A percentile compares a stretch with the other conserved stretches of the same genome.
Conservation (phyloP, 2,329 filamentous ascomycete species). For the Claviceps sp. region DNA sequence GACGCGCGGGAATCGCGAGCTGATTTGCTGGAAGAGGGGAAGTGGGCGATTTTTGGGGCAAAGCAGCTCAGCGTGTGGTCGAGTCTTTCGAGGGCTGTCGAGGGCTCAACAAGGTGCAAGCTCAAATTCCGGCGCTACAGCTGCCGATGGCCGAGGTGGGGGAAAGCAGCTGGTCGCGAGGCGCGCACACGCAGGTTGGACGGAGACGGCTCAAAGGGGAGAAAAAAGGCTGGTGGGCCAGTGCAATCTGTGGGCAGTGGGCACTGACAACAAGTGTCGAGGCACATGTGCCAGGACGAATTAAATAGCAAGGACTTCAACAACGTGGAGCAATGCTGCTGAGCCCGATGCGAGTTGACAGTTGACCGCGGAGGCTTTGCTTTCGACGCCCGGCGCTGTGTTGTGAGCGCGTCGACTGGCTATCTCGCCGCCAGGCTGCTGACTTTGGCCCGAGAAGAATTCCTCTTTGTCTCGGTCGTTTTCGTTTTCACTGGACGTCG, state of each 20-base stretch:
- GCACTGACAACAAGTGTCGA: not conserved
- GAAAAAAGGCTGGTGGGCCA: not conserved
- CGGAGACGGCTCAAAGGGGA: not conserved
- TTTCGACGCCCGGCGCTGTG: not conserved
- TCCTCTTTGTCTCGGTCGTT: slow-evolving; percentile 1
- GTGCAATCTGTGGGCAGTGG: too few relatives aligned
- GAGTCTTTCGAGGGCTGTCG: slow-evolving; percentile 1
- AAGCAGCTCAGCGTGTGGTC: slow-evolving; percentile 1
- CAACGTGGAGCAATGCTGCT: not conserved
- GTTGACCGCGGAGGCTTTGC: not conserved
- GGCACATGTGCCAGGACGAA: not conserved
- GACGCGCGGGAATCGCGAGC: slow-evolving; percentile 24
- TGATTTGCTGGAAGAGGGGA: slow-evolving; percentile 33
- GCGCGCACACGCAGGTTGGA: not conserved
- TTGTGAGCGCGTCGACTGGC: slow-evolving; percentile 2
- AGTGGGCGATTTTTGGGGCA: slow-evolving; percentile 10
- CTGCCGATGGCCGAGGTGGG: slow-evolving; percentile 7
- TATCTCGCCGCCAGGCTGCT: slow-evolving; percentile 1
- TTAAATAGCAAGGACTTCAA: not conserved
- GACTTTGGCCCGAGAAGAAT: slow-evolving; percentile 1
- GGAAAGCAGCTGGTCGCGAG: not conserved
- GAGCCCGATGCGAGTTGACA: not conserved
- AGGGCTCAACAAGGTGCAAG: slow-evolving; percentile 4
- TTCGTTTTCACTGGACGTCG: slow-evolving; percentile 6
- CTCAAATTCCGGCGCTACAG: slow-evolving; percentile 4